Percentiles rank a stretch among this genome's conserved stretches.
Conservation (phyloP, 1,284 basidiomycete species). For the Waitea zeae region DNA sequence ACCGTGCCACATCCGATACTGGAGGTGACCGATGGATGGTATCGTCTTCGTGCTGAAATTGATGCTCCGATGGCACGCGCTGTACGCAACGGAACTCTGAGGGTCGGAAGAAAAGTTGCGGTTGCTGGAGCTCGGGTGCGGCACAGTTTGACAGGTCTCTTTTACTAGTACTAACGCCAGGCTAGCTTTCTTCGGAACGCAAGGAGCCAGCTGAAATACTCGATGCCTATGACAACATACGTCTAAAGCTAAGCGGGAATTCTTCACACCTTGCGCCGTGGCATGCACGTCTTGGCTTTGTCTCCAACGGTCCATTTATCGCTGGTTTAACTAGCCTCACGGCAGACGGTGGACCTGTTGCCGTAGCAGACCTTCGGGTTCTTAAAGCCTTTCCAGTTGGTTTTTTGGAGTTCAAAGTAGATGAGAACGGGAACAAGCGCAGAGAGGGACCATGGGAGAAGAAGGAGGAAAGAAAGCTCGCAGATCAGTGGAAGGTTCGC, state of each 20-base stretch:
- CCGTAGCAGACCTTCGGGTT: conserved; percentile 55
- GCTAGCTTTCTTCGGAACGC: conserved; percentile 48
- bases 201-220: conserved; percentile 75
- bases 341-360: conserved; percentile 66
- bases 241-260: conserved; percentile 66
- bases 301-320: conserved; percentile 42
- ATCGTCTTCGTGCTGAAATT: conserved; percentile 60
- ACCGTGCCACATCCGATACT: conserved; percentile 32
- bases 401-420: conserved; percentile 40
- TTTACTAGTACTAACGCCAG: conserved; percentile 1
- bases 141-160: conserved; percentile 1
- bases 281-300: conserved; percentile 74
- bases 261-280: conserved; percentile 74
- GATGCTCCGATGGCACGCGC: conserved; percentile 66
- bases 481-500: conserved; percentile 54
- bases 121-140: conserved; percentile 67
- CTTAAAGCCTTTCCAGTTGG: conserved; percentile 41
- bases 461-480: conserved; percentile 44
- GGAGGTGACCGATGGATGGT: conserved; percentile 96
- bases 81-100: conserved; percentile 43
- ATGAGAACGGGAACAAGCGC: conserved; percentile 31
- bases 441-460: conserved; percentile 47
- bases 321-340: conserved; percentile 69
- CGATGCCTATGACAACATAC: conserved; percentile 56
- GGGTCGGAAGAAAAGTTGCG: conserved; percentile 70